Evolutionary conservation across 2,329 filamentous ascomycete species (phyloP), one percentile per base, ranked within the genome.

Genomic region (Zelopaecilomyces penicillatus): DNA sequence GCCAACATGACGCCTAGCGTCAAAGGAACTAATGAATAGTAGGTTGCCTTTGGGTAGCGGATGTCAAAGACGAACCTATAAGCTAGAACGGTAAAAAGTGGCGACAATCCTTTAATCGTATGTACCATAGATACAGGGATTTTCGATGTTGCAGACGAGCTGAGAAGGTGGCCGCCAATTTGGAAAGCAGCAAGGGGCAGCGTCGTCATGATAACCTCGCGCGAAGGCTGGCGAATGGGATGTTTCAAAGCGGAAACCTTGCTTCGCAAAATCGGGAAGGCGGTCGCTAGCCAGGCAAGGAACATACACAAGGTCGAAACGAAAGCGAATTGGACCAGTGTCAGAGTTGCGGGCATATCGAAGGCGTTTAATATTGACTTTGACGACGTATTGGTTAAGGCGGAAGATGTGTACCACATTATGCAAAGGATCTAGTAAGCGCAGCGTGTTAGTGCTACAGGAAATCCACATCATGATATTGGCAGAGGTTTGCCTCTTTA

Each of bases 101-200:
- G 93, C 3, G 91, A 97, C 28, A 98, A 79, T 6, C 93, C 93
- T 69, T 98, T 98, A 68, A 98, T 97, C 1, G 93, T 98, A 66
- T 98, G 93, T 4, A 98, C 93, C 32, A 98, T 76, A 5, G 93
- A 97, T 1, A 98, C 93, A 1, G 93, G 91, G 44, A 98, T 97
- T 62, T 89, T 87, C 41, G 88, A 85, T 30, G 91, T 98, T 29
- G 93, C 91, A 52, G 89, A 93, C 5, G 91, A 95, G 63, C 87
- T 95, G 37, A 97, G 73, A 35, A 98, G 85, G 65, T 98, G 93
- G 5, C 93, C 93, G 32, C 84, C 85, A 42, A 98, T 87, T 65
- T 96, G 90, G 64, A 98, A 98, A 29, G 85, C 76, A 1, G 93
- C 91, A 31, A 98, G 73, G 12, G 93, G 93, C n/a, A 97, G 72